phyloP scores from a whole-genome alignment of 1,139 yeast genomes.

The Protomyces inundatus region DNA sequence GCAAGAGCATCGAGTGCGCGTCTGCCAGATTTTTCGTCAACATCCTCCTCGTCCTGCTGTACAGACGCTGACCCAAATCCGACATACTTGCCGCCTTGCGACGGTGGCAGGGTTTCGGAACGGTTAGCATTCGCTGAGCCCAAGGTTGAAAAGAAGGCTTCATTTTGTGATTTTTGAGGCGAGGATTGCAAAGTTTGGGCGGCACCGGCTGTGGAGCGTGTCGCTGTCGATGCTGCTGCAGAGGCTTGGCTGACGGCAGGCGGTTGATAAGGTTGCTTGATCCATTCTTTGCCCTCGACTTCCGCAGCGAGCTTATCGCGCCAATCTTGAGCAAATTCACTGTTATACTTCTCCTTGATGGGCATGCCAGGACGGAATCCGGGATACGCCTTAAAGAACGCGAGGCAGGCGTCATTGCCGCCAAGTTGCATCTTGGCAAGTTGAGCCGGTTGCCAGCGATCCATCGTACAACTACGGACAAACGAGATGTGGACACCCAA shows the following conservation, averaged over 20 bases:
- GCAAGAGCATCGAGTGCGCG: slow-evolving; percentile 38
- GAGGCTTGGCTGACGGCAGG: slow-evolving; percentile 29
- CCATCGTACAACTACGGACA: slow-evolving; percentile 87
- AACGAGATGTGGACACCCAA: slow-evolving; percentile 94
- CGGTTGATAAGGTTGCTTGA: slow-evolving; percentile 51
- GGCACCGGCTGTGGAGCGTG: slow-evolving; percentile 7
- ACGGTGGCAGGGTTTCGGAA: slow-evolving; percentile 79
- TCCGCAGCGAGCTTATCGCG: slow-evolving; percentile 71
- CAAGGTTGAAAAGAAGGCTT: slow-evolving; percentile 71
- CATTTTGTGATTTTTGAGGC: slow-evolving; percentile 53
- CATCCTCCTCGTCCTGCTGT: slow-evolving; percentile 39
- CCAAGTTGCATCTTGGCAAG: slow-evolving; percentile 86
- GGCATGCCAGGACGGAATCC: slow-evolving; percentile 26
- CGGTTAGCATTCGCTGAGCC: slow-evolving; percentile 68
- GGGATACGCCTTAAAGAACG: slow-evolving; percentile 63
- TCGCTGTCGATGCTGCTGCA: slow-evolving; percentile 20
- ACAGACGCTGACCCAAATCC: slow-evolving; percentile 79
- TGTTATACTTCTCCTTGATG: slow-evolving; percentile 65
- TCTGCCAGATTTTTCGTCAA: slow-evolving; percentile 34
- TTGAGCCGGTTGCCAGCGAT: slow-evolving; percentile 86
- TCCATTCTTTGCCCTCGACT: slow-evolving; percentile 69
- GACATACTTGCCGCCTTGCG: slow-evolving; percentile 86
- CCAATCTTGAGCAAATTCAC: slow-evolving; percentile 90
- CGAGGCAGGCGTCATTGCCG: slow-evolving; percentile 82
- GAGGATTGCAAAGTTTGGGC: slow-evolving; percentile 2